Conservation (phyloP, 179 eudicot genomes). For the Silene vulgaris region DNA sequence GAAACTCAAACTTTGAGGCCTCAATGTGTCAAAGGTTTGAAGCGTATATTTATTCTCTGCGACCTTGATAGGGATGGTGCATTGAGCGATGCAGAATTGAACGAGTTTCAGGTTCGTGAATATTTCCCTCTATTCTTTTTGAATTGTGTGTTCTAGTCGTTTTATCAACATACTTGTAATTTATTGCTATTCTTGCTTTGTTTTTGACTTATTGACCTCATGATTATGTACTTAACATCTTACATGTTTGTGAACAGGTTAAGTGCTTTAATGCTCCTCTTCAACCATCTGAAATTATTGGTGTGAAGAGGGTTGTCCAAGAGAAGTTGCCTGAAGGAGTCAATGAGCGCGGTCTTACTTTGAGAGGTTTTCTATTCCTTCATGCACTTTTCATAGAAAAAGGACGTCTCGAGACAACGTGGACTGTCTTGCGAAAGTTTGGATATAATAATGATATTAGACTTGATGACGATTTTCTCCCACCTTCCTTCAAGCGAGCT, state of each 20-base stretch:
- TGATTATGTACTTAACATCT: too few relatives aligned
- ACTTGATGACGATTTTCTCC: constrained; percentile 65
- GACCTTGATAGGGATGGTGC: constrained; percentile 95
- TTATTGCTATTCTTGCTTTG: neutral
- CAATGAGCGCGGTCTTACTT: constrained; percentile 72
- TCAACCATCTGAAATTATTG: constrained; percentile 86
- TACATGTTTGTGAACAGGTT: constrained; percentile 45
- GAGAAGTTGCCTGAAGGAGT: constrained; percentile 90
- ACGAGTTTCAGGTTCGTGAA: constrained; percentile 78
- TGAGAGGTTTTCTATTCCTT: constrained; percentile 80
- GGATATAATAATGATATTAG: constrained; percentile 43
- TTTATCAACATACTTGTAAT: neutral
- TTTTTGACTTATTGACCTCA: neutral
- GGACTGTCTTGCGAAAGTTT: constrained; percentile 90
- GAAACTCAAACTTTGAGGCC: constrained; percentile 89
- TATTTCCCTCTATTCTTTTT: neutral
- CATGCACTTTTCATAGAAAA: constrained; percentile 94
- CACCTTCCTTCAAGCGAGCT: constrained; percentile 63
- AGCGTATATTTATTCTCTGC: constrained; percentile 87
- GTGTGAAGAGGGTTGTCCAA: constrained; percentile 94
- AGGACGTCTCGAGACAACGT: constrained; percentile 91
- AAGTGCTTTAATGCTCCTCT: constrained; percentile 93
- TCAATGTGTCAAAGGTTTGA: constrained; percentile 83
- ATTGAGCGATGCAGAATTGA: constrained; percentile 87
- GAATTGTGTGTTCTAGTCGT: neutral